Percentiles rank a stretch among this genome's conserved stretches.
These are phyloP conservation scores for Melastoma candidum DNA, from an alignment of 441 rosid species.

Conservation along the genomic window DNA sequence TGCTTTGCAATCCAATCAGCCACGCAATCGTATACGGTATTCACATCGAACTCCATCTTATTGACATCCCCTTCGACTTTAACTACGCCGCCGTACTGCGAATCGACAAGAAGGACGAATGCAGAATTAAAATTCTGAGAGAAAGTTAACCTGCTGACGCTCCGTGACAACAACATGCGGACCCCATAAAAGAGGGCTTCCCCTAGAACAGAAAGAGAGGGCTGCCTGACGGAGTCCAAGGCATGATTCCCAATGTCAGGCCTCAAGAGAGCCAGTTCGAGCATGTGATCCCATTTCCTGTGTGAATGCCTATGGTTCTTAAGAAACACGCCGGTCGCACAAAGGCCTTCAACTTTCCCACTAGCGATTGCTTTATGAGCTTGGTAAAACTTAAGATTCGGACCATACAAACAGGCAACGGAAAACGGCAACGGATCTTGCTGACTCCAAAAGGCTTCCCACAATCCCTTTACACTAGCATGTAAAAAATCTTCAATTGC, in stretches of 20 bases:
- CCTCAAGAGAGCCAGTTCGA: conserved; percentile 36
- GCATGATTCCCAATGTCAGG: conserved; percentile 30
- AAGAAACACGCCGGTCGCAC: conserved; percentile 45
- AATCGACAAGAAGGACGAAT: conserved; percentile 44
- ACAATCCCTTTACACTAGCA: conserved; percentile 34
- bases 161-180: conserved; percentile 44
- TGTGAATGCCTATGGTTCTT: conserved; percentile 27
- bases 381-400: conserved; percentile 45
- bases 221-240: conserved; percentile 32
- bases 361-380: conserved; percentile 47
- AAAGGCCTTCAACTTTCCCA: conserved; percentile 41
- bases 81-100: conserved; percentile 58
- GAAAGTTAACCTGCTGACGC: conserved; percentile 28
- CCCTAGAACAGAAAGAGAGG: conserved; percentile 20
- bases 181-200: conserved; percentile 60
- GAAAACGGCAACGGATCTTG: conserved; percentile 39
- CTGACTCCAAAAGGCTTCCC: conserved; percentile 62
- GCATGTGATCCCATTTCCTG: conserved; percentile 44
- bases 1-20: conserved; percentile 47
- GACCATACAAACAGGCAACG: conserved; percentile 34
- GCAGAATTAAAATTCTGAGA: conserved; percentile 26
- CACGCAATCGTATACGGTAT: conserved; percentile 31
- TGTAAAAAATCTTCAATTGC: conserved; percentile 55
- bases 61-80: conserved; percentile 48
- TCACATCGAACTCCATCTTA: conserved; percentile 26